A percentile compares a stretch with the other conserved stretches of the same genome.
Evolutionary conservation across 169 alveolate genomes (phyloP).

Genomic region (Amoebophrya sp.): DNA sequence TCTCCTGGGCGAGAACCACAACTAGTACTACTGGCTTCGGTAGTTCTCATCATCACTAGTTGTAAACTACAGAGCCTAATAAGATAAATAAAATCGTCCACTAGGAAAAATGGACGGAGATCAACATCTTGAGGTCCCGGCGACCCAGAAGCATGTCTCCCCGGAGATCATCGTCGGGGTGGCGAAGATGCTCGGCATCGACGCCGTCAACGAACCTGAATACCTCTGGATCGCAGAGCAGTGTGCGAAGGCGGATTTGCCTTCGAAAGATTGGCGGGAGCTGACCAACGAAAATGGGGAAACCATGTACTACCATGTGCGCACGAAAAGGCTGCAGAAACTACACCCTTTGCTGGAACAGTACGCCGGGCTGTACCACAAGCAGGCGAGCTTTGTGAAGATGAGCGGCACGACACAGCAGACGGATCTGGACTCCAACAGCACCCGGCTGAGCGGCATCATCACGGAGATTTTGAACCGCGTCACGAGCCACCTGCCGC

Average conservation of each 20-base stretch:
- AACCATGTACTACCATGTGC: conserved; percentile 28
- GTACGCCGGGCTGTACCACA: conserved; percentile 23
- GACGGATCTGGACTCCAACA: neutral
- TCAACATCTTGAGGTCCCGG: too few relatives aligned
- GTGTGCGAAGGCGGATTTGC: conserved; percentile 29
- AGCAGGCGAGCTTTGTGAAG: neutral
- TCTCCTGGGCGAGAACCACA: too few relatives aligned
- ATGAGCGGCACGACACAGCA: neutral
- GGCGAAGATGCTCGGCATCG: conserved; percentile 32
- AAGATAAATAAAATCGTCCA: too few relatives aligned
- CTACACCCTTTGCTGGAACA: conserved; percentile 22
- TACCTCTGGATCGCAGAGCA: conserved; percentile 30
- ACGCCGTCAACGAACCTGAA: conserved; percentile 31
- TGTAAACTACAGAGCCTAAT: too few relatives aligned
- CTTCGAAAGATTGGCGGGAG: conserved; percentile 30
- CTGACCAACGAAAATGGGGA: neutral
- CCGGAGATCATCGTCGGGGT: conserved; percentile 15
- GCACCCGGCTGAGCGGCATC: neutral
- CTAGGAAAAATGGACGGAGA: too few relatives aligned
- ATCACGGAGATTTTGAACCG: conserved; percentile 3
- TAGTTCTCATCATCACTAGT: too few relatives aligned
- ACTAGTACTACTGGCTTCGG: too few relatives aligned
- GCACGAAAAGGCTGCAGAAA: conserved; percentile 18
- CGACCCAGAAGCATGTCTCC: neutral
- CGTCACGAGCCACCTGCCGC: neutral